Evolutionary conservation across 257 asterid genomes (phyloP), one percentile per base, ranked within the genome.

Genomic region (Solanum dulcamara): DNA sequence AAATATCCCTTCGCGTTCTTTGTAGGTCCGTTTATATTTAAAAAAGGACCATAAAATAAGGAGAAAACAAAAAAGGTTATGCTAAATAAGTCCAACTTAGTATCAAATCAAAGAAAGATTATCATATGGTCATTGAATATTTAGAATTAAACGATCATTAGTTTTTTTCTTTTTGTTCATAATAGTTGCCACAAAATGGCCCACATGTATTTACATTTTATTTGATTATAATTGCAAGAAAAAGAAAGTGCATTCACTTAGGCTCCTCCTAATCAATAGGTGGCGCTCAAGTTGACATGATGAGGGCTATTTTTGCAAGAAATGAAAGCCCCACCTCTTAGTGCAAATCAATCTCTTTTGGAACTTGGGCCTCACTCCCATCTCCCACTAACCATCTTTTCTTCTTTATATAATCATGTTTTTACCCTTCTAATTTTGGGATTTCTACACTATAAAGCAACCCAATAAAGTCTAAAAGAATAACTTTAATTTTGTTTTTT

Each of bases 291-390:
- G 90, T 89, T 86, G 93, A 71, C 89, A 93, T 92, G 92, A 89
- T 92, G 91, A 86, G 40, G 32, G 64, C 42, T 48, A 17, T 44
- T 50, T 77, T 77, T 28, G 35, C 64, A 15, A 80, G n/a, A 44
- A 80, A 22, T 18, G 6, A 57, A 87, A 88, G 86, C 84, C 85
- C 91, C 91, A 84, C 90, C 38, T 15, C 48, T 35, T 70, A 35
- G 28, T 18, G 28, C 50, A 57, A 77, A 77, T 77, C 90, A 87
- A 93, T 93, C 93, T 88, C 94, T 88, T 93, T 95, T 85, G 98
- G 96, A 90, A 95, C 89, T 93, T 93, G 97, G 97, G 93, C 94
- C 97, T 94, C 96, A 86, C 95, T 35, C 42, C 15, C 88, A 87
- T 86, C 89, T 91, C 86, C 90, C 89, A 88, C 93, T 86, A 86